Percentiles rank a stretch among this genome's conserved stretches.
Evolutionary conservation across 2,329 filamentous ascomycete genomes (phyloP).

Genomic region (Colletotrichum kahawae): DNA sequence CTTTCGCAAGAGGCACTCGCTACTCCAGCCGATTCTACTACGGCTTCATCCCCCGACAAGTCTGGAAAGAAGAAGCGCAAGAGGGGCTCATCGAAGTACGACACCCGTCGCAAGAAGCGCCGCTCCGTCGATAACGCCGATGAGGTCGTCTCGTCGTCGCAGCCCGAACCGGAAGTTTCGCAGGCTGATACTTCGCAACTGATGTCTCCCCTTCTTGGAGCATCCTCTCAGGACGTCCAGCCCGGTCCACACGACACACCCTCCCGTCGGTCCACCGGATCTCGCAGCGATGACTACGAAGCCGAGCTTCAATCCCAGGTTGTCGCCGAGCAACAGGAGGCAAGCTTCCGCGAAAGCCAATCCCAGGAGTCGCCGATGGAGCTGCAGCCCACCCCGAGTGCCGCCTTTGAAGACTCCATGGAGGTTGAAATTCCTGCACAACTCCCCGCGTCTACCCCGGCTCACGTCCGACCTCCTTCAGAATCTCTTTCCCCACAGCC

Average conservation of each 20-base stretch:
- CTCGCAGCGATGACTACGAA: constrained; percentile 35
- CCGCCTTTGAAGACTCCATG: constrained; percentile 27
- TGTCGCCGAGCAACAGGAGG: constrained; percentile 43
- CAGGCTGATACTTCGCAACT: background rate
- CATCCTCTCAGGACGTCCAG: background rate
- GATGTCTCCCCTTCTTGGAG: background rate
- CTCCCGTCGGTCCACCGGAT: background rate
- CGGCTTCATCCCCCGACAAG: constrained; percentile 24
- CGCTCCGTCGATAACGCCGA: constrained; percentile 13
- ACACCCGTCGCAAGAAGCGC: constrained; percentile 30
- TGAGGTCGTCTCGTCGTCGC: background rate
- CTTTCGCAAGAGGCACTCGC: constrained; percentile 13
- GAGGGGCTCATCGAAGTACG: constrained; percentile 28
- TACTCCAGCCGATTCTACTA: constrained; percentile 6
- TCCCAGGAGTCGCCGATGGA: constrained; percentile 25
- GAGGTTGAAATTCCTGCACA: background rate
- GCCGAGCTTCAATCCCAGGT: constrained; percentile 48
- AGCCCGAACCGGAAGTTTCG: background rate
- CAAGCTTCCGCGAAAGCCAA: constrained; percentile 34
- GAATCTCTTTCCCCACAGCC: background rate
- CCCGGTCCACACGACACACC: background rate
- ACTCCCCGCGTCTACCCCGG: background rate
- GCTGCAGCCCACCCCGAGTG: background rate
- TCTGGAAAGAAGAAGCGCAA: constrained; percentile 32
- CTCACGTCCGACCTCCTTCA: background rate